Conservation (phyloP, 495 filamentous ascomycete genomes). For the Penicillium ochrochloron region DNA sequence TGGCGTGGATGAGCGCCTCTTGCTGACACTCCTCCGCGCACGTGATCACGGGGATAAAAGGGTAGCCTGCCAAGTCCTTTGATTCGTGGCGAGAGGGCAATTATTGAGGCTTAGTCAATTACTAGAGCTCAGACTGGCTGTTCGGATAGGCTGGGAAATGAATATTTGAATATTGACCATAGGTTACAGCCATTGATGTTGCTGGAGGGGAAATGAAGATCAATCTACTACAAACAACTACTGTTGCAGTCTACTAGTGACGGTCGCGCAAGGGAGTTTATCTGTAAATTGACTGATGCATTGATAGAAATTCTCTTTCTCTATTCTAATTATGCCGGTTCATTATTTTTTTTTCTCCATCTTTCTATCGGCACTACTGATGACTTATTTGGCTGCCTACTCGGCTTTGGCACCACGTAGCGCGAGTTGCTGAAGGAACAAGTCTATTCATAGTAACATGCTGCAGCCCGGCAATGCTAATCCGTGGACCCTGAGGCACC, state of each 20-base stretch:
- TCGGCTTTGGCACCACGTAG: background rate
- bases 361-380: background rate
- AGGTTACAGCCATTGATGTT: background rate
- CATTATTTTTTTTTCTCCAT: background rate
- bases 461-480: slow-evolving; percentile 1
- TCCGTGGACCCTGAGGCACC: background rate
- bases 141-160: background rate
- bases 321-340: background rate
- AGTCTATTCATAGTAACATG: slow-evolving; percentile 27
- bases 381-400: slow-evolving; percentile 19
- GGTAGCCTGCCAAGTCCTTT: slow-evolving; percentile 5
- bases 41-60: slow-evolving; percentile 28
- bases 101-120: background rate
- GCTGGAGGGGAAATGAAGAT: slow-evolving; percentile 8
- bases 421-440: slow-evolving; percentile 22
- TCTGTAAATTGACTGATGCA: background rate
- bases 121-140: background rate
- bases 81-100: background rate
- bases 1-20: slow-evolving; percentile 19
- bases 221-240: slow-evolving; percentile 24
- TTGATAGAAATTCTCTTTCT: background rate
- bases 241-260: background rate
- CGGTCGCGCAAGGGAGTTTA: background rate
- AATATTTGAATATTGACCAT: background rate
- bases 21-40: slow-evolving; percentile 12